These are phyloP conservation scores for Didymella arachidicola DNA, from an alignment of 2,329 filamentous ascomycete genomes.

Conservation along the genomic window DNA sequence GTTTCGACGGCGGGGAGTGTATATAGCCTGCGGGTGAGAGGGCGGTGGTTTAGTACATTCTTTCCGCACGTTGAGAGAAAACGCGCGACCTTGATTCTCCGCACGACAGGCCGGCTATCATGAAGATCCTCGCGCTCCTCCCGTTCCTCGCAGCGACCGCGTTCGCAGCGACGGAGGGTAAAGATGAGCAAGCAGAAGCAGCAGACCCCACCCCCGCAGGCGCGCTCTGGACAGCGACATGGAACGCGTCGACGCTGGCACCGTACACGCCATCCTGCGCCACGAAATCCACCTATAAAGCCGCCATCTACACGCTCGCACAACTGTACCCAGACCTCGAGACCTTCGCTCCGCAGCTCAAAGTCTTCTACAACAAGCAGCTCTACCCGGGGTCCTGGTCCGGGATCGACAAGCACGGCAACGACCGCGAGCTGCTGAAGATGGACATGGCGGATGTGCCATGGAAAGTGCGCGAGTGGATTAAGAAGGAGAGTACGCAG, in stretches of 20 bases:
- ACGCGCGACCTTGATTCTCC: too few species aligned
- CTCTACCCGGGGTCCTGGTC: slow-evolving; percentile 61
- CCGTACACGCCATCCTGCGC: slow-evolving; percentile 37
- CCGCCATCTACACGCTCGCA: slow-evolving; percentile 42
- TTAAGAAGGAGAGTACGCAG: slow-evolving; percentile 55
- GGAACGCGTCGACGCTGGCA: slow-evolving; percentile 32
- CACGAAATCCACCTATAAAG: slow-evolving; percentile 30
- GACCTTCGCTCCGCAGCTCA: slow-evolving; percentile 43
- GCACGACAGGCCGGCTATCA: slow-evolving; percentile 4
- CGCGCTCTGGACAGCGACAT: slow-evolving; percentile 43
- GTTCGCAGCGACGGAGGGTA: slow-evolving; percentile 11
- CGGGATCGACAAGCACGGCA: slow-evolving; percentile 61
- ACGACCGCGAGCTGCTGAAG: slow-evolving; percentile 57
- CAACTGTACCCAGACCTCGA: slow-evolving; percentile 46
- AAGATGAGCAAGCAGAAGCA: too few species aligned
- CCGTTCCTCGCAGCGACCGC: slow-evolving; percentile 32
- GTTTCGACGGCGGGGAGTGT: too few species aligned
- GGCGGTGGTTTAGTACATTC: too few species aligned
- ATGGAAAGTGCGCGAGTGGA: slow-evolving; percentile 55
- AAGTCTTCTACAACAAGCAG: slow-evolving; percentile 49
- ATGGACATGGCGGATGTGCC: slow-evolving; percentile 59
- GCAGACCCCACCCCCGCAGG: slow-evolving; percentile 41
- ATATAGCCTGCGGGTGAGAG: too few species aligned
- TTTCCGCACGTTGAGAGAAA: too few species aligned
- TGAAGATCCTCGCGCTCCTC: slow-evolving; percentile 36